Evolutionary conservation across 257 asterid species (phyloP).

Genomic region (Cordia subcordata): DNA sequence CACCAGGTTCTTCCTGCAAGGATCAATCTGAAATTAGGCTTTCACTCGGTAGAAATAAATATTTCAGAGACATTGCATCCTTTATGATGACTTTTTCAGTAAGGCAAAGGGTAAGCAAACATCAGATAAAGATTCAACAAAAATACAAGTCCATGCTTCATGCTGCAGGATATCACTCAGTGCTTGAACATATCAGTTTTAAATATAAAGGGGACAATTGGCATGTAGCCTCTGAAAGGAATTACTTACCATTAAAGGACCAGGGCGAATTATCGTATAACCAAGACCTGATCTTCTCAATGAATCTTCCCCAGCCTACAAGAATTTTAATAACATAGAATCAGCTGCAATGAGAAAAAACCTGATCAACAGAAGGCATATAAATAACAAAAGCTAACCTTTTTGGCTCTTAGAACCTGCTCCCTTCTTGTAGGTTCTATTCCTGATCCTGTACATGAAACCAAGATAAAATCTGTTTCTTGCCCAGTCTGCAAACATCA

Average conservation of each 20-base stretch:
- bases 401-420: constrained; percentile 87
- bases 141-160: too few relatives aligned
- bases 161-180: too few relatives aligned
- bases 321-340: constrained; percentile 5
- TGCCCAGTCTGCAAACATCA: constrained; percentile 79
- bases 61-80: not conserved
- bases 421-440: constrained; percentile 75
- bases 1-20: constrained; percentile 95
- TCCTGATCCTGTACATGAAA: constrained; percentile 95
- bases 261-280: constrained; percentile 94
- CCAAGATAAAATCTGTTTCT: constrained; percentile 90
- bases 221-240: not conserved
- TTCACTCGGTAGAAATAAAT: not conserved
- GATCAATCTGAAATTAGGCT: not conserved
- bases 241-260: constrained; percentile 72
- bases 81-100: not conserved
- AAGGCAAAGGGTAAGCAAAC: too few relatives aligned
- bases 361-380: not conserved
- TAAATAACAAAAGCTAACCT: constrained; percentile 42
- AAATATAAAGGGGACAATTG: too few relatives aligned
- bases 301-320: constrained; percentile 91
- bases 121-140: too few relatives aligned
- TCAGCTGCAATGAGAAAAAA: constrained; percentile 15
- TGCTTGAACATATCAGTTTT: too few relatives aligned
- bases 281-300: constrained; percentile 93